Evolutionary conservation across 345 rosid genomes (phyloP), one percentile per base, ranked within the genome.

Genomic region (Syzygium jambos): DNA sequence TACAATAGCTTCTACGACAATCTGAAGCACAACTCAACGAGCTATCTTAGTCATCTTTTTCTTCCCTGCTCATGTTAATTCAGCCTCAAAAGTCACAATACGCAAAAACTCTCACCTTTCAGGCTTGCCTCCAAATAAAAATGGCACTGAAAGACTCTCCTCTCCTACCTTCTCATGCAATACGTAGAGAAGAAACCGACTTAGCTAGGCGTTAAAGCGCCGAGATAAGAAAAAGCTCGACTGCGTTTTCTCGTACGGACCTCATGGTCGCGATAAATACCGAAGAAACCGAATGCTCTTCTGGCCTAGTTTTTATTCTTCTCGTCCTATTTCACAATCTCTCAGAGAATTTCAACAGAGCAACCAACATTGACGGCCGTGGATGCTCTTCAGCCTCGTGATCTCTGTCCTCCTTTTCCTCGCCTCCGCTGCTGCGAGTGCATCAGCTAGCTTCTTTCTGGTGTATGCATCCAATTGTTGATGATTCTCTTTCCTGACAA

Each of bases 401-500:
- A 96, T 95, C 87, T 97, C 97, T 89, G 94, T 97, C 87, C 96
- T 92, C 90, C 96, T 87, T 53, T 83, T 92, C 98, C 92, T 96
- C 87, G 98, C 98, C 90, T 92, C 93, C 13, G 99, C 94, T 84
- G 97, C 98, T 51, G 94, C 94, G 85, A 89, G 68, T 80, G 94
- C 91, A 56, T 88, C 94, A 56, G 68, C 88, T 51, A 85, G 87
- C 88, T 90, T 92, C 94, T 90, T 91, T n/a, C 89, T 90, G 17
- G 86, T 85, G 63, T 87, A 85, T 19, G 85, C 89, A 19, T 85
- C 89, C 9, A 87, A 88, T 86, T 68, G 90, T 86, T 53, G 86
- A 87, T 29, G 54, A 34, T 68, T 30, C 43, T 77, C 85, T 73
- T 86, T 52, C 57, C 80, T 68, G 80, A 34, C 80, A 68, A 68